These are phyloP conservation scores for Boehmeria nivea DNA, from an alignment of 306 rosid genomes.

Conservation along the genomic window DNA sequence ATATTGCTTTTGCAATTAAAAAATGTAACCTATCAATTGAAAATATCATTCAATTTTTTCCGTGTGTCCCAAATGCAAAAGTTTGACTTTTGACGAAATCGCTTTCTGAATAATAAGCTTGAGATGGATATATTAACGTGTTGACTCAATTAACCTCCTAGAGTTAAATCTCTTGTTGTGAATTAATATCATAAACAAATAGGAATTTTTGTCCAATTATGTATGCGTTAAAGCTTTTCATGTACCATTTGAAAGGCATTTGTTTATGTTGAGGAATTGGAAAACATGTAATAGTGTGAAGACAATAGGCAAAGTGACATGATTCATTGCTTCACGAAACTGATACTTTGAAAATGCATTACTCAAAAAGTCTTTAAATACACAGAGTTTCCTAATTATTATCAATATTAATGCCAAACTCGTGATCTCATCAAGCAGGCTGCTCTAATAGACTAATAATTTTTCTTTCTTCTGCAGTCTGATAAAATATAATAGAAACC, in stretches of 20 bases:
- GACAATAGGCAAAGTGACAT: constrained; percentile 7
- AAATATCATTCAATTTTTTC: neutral
- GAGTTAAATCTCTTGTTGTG: too few species aligned
- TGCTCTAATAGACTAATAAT: neutral
- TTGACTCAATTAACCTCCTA: neutral
- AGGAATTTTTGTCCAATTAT: neutral
- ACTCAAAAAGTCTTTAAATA: neutral
- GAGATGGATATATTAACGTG: neutral
- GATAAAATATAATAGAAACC: constrained; percentile 22
- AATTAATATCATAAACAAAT: too few species aligned
- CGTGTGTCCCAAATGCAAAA: constrained; percentile 13
- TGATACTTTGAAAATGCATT: neutral
- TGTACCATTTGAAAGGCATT: neutral
- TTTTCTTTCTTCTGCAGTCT: too few species aligned
- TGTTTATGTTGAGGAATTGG: neutral
- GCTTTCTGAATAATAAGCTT: constrained; percentile 17
- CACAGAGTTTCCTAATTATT: neutral
- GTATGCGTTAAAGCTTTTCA: neutral
- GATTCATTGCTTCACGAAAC: constrained; percentile 15
- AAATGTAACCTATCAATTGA: neutral
- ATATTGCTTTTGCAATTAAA: neutral
- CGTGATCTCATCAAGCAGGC: constrained; percentile 28
- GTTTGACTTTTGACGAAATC: constrained; percentile 38
- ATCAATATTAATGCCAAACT: constrained; percentile 4
- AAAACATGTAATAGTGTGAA: neutral